Conservation (phyloP, 768 basidiomycete genomes). For the Termitomyces sp. region DNA sequence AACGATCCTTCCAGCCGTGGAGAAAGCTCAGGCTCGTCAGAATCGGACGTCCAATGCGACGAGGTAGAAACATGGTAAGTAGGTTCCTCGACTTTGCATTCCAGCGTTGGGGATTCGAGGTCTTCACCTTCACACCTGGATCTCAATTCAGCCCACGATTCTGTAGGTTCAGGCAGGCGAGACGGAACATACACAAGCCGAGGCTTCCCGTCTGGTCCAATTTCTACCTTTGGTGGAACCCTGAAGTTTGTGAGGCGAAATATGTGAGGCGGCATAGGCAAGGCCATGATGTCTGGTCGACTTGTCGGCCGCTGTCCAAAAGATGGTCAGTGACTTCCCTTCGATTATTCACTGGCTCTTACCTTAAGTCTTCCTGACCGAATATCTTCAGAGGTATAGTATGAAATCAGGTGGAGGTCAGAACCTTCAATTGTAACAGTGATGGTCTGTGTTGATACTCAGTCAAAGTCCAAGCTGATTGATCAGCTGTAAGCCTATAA, state of each 20-base stretch:
- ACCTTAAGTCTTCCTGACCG: constrained; percentile 60
- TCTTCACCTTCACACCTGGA: constrained; percentile 29
- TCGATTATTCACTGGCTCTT: constrained; percentile 1
- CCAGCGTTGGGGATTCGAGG: constrained; percentile 27
- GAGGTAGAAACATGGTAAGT: constrained; percentile 35
- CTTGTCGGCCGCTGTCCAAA: constrained; percentile 53
- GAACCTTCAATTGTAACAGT: constrained; percentile 76
- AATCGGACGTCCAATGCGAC: constrained; percentile 31
- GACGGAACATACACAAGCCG: constrained; percentile 51
- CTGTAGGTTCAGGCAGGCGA: background rate
- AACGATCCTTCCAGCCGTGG: constrained; percentile 29
- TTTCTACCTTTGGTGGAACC: constrained; percentile 75
- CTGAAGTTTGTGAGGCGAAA: constrained; percentile 80
- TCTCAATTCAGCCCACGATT: background rate
- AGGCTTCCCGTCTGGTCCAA: constrained; percentile 62
- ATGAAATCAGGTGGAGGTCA: constrained; percentile 79
- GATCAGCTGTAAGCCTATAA: background rate
- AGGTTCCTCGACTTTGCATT: constrained; percentile 45
- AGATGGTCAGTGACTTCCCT: constrained; percentile 4
- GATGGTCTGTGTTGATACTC: constrained; percentile 54
- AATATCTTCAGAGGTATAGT: constrained; percentile 79
- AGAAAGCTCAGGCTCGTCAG: constrained; percentile 23
- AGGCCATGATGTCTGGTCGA: constrained; percentile 63
- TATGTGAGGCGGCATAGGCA: constrained; percentile 72
- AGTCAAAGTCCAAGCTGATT: background rate